Percentiles rank a stretch among this genome's conserved stretches.
These are phyloP conservation scores for Pestalotiopsis fici DNA, from an alignment of 2,329 filamentous ascomycete genomes.

Conservation along the genomic window DNA sequence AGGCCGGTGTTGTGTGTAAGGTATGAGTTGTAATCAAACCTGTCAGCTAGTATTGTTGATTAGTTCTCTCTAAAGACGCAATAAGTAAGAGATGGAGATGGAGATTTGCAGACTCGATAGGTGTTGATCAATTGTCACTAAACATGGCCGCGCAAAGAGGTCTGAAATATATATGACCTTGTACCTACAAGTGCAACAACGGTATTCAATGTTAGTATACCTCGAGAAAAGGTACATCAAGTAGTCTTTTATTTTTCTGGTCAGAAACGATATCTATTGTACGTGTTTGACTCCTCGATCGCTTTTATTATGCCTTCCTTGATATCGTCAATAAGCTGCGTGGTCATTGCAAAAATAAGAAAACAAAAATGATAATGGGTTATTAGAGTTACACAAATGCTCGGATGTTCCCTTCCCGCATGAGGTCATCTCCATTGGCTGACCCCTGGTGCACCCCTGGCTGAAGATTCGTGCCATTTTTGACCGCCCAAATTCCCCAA, in stretches of 20 bases:
- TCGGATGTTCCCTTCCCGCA: background rate
- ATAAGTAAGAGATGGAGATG: background rate
- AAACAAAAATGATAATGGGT: background rate
- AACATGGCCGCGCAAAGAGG: background rate
- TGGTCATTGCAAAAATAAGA: background rate
- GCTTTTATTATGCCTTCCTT: background rate
- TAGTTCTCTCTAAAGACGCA: background rate
- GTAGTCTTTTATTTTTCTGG: too few relatives aligned
- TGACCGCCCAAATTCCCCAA: slow-evolving; percentile 6
- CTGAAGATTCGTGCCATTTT: background rate
- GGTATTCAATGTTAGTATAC: too few relatives aligned
- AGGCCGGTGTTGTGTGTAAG: background rate
- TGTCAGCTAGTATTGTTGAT: background rate
- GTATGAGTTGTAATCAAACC: background rate
- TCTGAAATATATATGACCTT: background rate
- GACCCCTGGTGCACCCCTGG: background rate
- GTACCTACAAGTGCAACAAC: too few relatives aligned
- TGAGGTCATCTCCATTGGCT: background rate
- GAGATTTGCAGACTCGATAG: background rate
- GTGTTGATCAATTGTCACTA: background rate
- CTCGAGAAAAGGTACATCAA: too few relatives aligned
- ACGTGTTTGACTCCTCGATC: too few relatives aligned
- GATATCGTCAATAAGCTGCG: background rate
- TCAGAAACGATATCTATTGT: too few relatives aligned
- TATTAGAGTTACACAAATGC: background rate